Percentiles rank a stretch among this genome's conserved stretches.
phyloP scores from a whole-genome alignment of 331 rosid species.

The Cydonia oblonga region DNA sequence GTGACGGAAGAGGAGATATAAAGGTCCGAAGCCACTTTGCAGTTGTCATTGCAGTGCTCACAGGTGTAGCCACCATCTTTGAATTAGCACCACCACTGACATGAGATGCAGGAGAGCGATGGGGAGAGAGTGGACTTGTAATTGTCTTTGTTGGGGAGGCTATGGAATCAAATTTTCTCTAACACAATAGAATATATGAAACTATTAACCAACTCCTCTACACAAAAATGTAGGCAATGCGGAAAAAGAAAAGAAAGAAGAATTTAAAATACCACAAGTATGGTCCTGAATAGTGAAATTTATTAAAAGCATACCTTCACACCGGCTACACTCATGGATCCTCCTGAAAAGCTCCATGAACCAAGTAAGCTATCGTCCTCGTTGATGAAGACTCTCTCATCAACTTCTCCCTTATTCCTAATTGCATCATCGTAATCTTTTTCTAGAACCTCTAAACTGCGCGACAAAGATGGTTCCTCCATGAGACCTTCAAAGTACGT shows the following conservation, averaged over 20 bases:
- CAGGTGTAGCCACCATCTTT: conserved; percentile 77
- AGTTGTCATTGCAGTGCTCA: conserved; percentile 95
- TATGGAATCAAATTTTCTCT: conserved; percentile 68
- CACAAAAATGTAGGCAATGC: background rate
- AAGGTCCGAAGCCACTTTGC: conserved; percentile 96
- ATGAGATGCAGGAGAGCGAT: conserved; percentile 61
- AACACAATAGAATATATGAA: background rate
- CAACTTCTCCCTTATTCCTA: conserved; percentile 59
- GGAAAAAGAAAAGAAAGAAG: background rate
- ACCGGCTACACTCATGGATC: conserved; percentile 42
- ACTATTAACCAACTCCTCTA: background rate
- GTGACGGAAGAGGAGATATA: conserved; percentile 70
- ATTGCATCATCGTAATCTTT: conserved; percentile 57
- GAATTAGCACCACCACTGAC: conserved; percentile 39
- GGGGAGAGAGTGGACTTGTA: conserved; percentile 70
- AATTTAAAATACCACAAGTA: background rate
- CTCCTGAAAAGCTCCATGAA: conserved; percentile 64
- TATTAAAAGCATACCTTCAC: conserved; percentile 54
- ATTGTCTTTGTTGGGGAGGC: conserved; percentile 73
- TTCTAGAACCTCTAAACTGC: conserved; percentile 57
- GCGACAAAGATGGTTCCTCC: conserved; percentile 51
- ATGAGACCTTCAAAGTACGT: conserved; percentile 64
- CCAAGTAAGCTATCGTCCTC: conserved; percentile 79
- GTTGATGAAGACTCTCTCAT: conserved; percentile 74
- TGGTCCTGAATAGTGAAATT: background rate